phyloP scores from a whole-genome alignment of 1,139 yeast genomes.

The Diutina siamensis region DNA sequence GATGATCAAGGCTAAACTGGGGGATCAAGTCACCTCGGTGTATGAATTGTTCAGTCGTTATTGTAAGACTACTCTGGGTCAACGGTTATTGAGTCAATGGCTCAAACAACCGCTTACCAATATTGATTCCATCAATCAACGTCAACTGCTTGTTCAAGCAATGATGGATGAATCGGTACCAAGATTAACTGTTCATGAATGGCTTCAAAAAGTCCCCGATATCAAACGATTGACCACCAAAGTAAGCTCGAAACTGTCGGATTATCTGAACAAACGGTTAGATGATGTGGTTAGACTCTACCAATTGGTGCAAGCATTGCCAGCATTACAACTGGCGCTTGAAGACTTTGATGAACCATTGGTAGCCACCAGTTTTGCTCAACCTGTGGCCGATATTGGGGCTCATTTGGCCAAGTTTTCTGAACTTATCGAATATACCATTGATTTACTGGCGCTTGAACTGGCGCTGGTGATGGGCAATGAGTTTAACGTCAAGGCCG shows the following conservation, averaged over 20 bases:
- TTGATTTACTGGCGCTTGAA: conserved; percentile 74
- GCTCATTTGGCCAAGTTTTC: conserved; percentile 53
- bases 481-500: conserved; percentile 80
- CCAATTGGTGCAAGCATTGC: conserved; percentile 62
- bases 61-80: conserved; percentile 80
- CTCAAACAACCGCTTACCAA: conserved; percentile 85
- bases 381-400: conserved; percentile 39
- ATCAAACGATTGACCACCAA: conserved; percentile 64
- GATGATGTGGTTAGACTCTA: conserved; percentile 90
- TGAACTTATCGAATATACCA: conserved; percentile 84
- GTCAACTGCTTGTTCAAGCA: conserved; percentile 65
- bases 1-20: conserved; percentile 27
- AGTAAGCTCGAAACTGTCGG: conserved; percentile 23
- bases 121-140: conserved; percentile 40
- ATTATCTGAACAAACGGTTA: conserved; percentile 36
- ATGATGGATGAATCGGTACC: conserved; percentile 60
- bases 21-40: conserved; percentile 33
- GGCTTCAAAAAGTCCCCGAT: conserved; percentile 71
- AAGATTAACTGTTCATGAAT: conserved; percentile 54
- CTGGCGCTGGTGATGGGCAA: conserved; percentile 33
- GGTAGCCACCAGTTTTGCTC: conserved; percentile 7
- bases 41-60: conserved; percentile 68
- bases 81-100: conserved; percentile 85
- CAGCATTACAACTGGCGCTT: conserved; percentile 41
- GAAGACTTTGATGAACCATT: conserved; percentile 16